Evolutionary conservation across 2,329 filamentous ascomycete species (phyloP), one percentile per base, ranked within the genome.

Genomic region (Trichoderma oligosporum): DNA sequence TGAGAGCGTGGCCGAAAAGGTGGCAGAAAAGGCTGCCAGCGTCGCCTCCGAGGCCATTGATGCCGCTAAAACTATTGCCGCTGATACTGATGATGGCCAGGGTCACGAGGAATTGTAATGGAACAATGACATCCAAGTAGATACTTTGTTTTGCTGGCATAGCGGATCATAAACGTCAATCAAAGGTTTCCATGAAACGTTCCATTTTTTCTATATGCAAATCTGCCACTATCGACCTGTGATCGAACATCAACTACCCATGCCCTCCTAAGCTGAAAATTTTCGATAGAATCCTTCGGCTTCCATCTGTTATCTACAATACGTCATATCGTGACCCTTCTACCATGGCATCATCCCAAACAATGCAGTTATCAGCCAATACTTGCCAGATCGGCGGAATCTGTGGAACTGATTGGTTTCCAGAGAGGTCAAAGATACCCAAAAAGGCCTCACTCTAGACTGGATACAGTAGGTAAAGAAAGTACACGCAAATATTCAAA

Each of bases 61-160:
- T 36, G 61, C 76, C 7, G 75, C 75, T 59, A 82, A 79, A 70
- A 80, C 76, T 7, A 69, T 80, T 22, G 59, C 83, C 58, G 74
- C 76, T 52, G 82, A 84, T 63, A 78, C 77, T 36, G 82, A 84
- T 65, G 80, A 81, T 61, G 65, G 65, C 58, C 76, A 82, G 68
- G 81, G 80, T 66, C 82, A 85, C 73, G 81, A 83, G 66, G 83
- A 86, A 71, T 76, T 86, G 63, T 85, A 73, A 69, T 29, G 53
- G 31, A 31, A 44, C 45, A 7, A 58, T 58, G 56, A 58, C 35
- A 39, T 56, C 47, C 49, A 48, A 22, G 60, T 46, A 42, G 60
- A 22, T 54, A 55, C 60, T 60, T 31, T 55, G 52, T 11, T 53
- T 61, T 36, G 47, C 24, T 29, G 38, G 35, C 33, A 58, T 54